Base-by-base conservation (phyloP, 129 eudicot genomes). In the Flaveria robusta region DNA sequence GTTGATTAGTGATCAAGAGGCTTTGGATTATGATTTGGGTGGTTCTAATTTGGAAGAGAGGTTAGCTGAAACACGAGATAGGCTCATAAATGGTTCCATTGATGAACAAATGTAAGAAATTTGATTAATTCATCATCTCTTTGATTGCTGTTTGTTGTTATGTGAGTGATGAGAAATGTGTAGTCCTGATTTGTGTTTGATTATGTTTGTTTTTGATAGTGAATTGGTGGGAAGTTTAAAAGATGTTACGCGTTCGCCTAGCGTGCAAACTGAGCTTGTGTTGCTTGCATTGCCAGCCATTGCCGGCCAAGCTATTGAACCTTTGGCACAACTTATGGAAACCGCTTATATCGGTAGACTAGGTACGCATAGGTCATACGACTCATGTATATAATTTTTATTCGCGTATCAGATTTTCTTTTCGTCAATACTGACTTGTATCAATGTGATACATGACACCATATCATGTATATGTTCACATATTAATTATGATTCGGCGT, bases 311-410 rank as follows among this genome's bases (percentile, higher is more conserved):
- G 93, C 90, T 24, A 85, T 88, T 43, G 93, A 88, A 69, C 93
- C 93, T n/a, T 65, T 86, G 73, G 86, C 92, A 46, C 92, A 88
- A 63, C 89, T 88, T 29, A 88, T 88, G 92, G 92, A 88, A 74
- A 88, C 88, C 9, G 92, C 92, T 26, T 85, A 88, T 83, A 88
- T 88, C 18, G 92, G 92, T 63, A 83, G 85, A 83, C 67, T 85
- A 37, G 92, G 92, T 88, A 71, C 56, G 22, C 41, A 9, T 42
- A 47, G 8, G 60, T 51, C 22, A 51, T 13, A 47, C 52, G 6
- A 47, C 18, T 47, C 18, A 3, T 4, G 14, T 1, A 47, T 47
- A 11, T 47, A 47, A 18, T 11, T 47, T 11, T 2, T 13, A 12
- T 11, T 2, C 42, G 64, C 26, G 0, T 56, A 19, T 56, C 64